Conservation (phyloP, 495 filamentous ascomycete species). For the Hypoxylon trugodes region DNA sequence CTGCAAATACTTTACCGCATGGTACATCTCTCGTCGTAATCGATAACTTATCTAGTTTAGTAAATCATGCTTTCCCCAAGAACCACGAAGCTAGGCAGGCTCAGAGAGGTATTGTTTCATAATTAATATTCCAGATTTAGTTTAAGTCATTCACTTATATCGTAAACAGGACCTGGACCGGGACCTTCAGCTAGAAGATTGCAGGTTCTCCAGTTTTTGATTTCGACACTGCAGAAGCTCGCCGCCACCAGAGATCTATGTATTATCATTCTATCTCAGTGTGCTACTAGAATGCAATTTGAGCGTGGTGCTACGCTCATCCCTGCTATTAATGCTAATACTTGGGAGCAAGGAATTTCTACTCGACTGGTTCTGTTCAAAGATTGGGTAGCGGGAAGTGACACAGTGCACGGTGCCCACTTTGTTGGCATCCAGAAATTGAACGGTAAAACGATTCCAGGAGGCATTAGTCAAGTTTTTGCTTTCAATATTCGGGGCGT, state of each 20-base stretch:
- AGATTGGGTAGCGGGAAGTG: constrained; percentile 59
- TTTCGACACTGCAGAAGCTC: constrained; percentile 66
- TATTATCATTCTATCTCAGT: constrained; percentile 74
- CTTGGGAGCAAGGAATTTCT: constrained; percentile 75
- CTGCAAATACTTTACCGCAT: constrained; percentile 64
- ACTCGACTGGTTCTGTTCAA: constrained; percentile 75
- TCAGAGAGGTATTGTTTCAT: constrained; percentile 33
- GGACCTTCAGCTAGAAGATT: constrained; percentile 47
- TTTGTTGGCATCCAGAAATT: constrained; percentile 57
- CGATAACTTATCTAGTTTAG: constrained; percentile 76
- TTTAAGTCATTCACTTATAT: constrained; percentile 24
- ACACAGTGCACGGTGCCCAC: constrained; percentile 43
- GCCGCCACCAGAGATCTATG: constrained; percentile 74
- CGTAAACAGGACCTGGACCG: constrained; percentile 48
- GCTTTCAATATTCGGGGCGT: constrained; percentile 54
- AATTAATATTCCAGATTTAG: neutral
- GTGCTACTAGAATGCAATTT: constrained; percentile 69
- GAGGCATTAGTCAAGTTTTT: constrained; percentile 42
- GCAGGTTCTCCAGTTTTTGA: constrained; percentile 56
- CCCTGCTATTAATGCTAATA: constrained; percentile 69
- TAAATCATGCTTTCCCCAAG: constrained; percentile 75
- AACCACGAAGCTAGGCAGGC: constrained; percentile 40
- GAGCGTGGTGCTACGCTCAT: constrained; percentile 71
- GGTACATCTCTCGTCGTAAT: constrained; percentile 74
- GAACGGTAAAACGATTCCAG: constrained; percentile 46